Percentiles rank a stretch among this genome's conserved stretches.
These are phyloP conservation scores for Nakazawaea anatomiae DNA, from an alignment of 805 yeast genomes.

Conservation along the genomic window DNA sequence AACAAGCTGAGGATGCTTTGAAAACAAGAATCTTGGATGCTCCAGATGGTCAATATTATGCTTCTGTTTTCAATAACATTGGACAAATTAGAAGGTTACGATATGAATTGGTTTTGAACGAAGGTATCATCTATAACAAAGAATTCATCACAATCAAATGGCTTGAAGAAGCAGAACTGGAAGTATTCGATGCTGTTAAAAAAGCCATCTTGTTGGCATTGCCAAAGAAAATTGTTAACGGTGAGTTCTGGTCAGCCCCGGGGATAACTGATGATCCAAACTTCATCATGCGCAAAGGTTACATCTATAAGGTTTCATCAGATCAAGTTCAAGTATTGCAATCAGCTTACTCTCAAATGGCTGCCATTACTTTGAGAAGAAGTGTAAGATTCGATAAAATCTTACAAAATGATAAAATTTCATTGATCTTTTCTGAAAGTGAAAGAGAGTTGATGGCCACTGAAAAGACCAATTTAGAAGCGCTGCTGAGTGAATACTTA, in stretches of 20 bases:
- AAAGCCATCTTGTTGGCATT: not conserved
- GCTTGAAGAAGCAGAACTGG: not conserved
- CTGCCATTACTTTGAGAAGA: not conserved
- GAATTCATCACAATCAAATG: not conserved
- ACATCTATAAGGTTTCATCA: not conserved
- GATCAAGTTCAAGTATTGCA: not conserved
- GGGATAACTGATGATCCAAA: not conserved
- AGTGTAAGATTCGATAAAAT: not conserved
- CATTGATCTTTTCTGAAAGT: not conserved
- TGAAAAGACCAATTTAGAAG: not conserved
- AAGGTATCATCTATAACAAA: not conserved
- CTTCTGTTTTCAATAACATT: constrained; percentile 5
- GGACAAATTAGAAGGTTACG: constrained; percentile 3
- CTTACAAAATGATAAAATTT: not conserved
- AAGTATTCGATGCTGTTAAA: not conserved
- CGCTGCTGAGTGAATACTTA: constrained; percentile 1
- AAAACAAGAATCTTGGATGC: not conserved
- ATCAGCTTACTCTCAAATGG: constrained; percentile 2
- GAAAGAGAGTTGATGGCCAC: not conserved
- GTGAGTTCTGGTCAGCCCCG: not conserved
- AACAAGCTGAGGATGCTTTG: not conserved
- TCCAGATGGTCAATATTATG: not conserved
- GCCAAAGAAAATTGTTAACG: not conserved
- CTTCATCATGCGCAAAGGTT: not conserved
- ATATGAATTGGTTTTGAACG: not conserved